Percentiles rank a stretch among this genome's conserved stretches.
phyloP scores from a whole-genome alignment of 345 rosid species.

The Sonneratia caseolaris region DNA sequence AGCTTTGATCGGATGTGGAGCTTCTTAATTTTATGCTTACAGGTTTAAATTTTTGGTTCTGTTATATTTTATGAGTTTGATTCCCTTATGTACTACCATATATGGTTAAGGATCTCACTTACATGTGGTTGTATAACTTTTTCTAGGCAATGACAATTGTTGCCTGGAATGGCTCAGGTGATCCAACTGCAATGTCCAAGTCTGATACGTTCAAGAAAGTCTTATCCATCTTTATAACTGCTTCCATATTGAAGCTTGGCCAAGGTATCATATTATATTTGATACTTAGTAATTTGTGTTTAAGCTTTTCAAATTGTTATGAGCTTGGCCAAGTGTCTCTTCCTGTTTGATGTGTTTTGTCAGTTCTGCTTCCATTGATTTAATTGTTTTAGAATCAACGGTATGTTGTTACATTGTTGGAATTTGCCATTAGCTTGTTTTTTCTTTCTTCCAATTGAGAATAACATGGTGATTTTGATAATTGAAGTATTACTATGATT shows the following conservation, averaged over 20 bases:
- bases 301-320: neutral
- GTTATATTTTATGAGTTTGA: neutral
- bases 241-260: constrained; percentile 93
- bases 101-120: constrained; percentile 4
- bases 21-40: constrained; percentile 78
- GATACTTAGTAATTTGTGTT: neutral
- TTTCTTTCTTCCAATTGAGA: neutral
- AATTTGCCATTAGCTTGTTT: neutral
- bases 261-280: constrained; percentile 45
- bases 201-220: constrained; percentile 67
- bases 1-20: constrained; percentile 99
- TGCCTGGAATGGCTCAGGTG: constrained; percentile 84
- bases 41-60: constrained; percentile 35
- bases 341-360: neutral
- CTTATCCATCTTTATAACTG: constrained; percentile 85
- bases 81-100: neutral
- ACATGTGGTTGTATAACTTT: constrained; percentile 12
- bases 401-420: neutral
- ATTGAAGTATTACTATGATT: neutral
- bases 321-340: neutral
- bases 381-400: neutral
- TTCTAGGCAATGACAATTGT: constrained; percentile 83
- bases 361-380: neutral
- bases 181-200: constrained; percentile 42
- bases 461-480: neutral